phyloP scores from a whole-genome alignment of 169 alveolate species.

The Babesia bigemina region DNA sequence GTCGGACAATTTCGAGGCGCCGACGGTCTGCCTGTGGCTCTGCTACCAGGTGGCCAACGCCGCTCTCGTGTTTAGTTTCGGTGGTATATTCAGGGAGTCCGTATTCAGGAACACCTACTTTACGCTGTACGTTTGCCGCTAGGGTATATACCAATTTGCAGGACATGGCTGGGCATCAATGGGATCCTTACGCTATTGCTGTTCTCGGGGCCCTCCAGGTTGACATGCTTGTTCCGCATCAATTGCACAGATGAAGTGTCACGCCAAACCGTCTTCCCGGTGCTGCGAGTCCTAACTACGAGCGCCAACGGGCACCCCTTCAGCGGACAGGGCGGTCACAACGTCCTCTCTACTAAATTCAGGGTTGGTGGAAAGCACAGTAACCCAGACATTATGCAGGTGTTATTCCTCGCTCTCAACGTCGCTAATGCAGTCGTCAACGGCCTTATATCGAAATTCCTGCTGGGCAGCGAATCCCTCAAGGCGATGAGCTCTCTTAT shows the following conservation, averaged over 20 bases:
- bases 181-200: slow-evolving; percentile 70
- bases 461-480: slow-evolving; percentile 58
- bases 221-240: slow-evolving; percentile 86
- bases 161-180: slow-evolving; percentile 74
- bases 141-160: slow-evolving; percentile 5
- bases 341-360: slow-evolving; percentile 71
- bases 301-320: slow-evolving; percentile 85
- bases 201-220: slow-evolving; percentile 80
- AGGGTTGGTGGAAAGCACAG: slow-evolving; percentile 60
- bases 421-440: slow-evolving; percentile 52
- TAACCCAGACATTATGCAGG: slow-evolving; percentile 15
- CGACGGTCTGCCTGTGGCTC: slow-evolving; percentile 82
- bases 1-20: slow-evolving; percentile 87
- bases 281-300: slow-evolving; percentile 76
- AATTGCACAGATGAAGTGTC: slow-evolving; percentile 86
- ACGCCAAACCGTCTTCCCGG: slow-evolving; percentile 71
- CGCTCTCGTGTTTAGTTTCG: slow-evolving; percentile 83
- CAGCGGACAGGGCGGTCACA: slow-evolving; percentile 84
- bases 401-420: slow-evolving; percentile 57
- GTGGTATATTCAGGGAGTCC: slow-evolving; percentile 82
- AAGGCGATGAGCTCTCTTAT: slow-evolving; percentile 57
- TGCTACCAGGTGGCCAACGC: slow-evolving; percentile 84
- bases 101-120: slow-evolving; percentile 76
- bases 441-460: slow-evolving; percentile 43
- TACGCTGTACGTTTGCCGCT: slow-evolving; percentile 64